Evolutionary conservation across 2,329 filamentous ascomycete species (phyloP), one percentile per base, ranked within the genome.

Genomic region (Colletotrichum sp.): DNA sequence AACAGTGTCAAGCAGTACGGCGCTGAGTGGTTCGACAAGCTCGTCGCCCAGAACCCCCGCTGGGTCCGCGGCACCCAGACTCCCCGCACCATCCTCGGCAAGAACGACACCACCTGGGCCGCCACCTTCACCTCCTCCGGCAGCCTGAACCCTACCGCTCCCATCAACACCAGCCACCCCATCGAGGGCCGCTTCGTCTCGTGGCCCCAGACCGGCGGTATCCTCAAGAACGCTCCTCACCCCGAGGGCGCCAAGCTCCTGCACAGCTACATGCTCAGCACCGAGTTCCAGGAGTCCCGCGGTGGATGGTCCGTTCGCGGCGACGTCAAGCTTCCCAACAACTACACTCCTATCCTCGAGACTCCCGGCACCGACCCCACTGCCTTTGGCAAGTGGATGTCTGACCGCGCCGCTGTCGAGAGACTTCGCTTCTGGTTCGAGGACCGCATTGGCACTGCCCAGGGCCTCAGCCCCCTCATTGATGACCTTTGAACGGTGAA

Each of bases 41-140:
- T 91, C 0, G 78, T 89, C 2, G 78, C 83, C 15, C 88, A 90
- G 77, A 88, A 90, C 78, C 87, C 88, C 1, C 82, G 81, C 49
- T 91, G 90, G 89, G 88, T 91, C 19, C 89, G 89, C 29, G 89
- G 89, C 11, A 87, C 86, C 1, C 82, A 81, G 3, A 89, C 88
- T 0, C 88, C 89, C 0, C 71, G 57, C 2, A 83, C 83, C 1
- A 76, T 89, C 12, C 65, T 87, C 34, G 25, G 55, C 5, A 39
- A 80, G 15, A 83, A 85, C 74, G 78, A 52, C 69, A 83, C 81
- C 7, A 71, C 77, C 8, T 75, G 72, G 69, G 84, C 83, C 0
- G 84, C 82, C 6, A 84, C 80, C n/a, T 87, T 88, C 71, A 84
- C 83, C 2, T 78, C 80, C 0, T 62, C 69, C 3, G 77, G 76